phyloP scores from a whole-genome alignment of 2,329 filamentous ascomycete species.

The Aspergillus transmontanensis region DNA sequence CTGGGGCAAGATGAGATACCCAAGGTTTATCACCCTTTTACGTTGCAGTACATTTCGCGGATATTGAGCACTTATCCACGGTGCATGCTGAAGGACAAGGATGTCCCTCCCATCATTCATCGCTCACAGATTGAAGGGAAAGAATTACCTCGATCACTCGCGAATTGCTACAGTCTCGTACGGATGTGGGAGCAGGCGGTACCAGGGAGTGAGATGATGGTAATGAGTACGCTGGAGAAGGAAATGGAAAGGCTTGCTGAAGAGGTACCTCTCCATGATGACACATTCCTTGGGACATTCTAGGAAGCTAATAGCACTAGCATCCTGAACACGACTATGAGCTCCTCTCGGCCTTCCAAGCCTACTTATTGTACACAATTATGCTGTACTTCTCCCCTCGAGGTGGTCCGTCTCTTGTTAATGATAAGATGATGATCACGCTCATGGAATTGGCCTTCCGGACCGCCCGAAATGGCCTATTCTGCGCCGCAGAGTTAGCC shows the following conservation, averaged over 20 bases:
- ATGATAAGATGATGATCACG: conserved; percentile 51
- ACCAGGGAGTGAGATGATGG: conserved; percentile 29
- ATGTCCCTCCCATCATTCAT: conserved; percentile 31
- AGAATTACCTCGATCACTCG: conserved; percentile 19
- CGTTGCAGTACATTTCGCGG: conserved; percentile 27
- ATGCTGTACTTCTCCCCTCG: conserved; percentile 49
- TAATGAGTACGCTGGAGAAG: conserved; percentile 20
- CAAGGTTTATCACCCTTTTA: conserved; percentile 25
- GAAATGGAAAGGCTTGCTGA: conserved; percentile 28
- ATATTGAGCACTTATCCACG: conserved; percentile 29
- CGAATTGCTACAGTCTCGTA: conserved; percentile 31
- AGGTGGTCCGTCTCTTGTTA: conserved; percentile 29
- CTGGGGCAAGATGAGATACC: conserved; percentile 20
- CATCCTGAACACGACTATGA: conserved; percentile 23
- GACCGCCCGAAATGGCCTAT: conserved; percentile 44
- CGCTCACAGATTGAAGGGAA: conserved; percentile 16
- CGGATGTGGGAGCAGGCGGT: conserved; percentile 30
- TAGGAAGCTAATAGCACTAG: neutral
- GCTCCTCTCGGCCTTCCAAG: conserved; percentile 53
- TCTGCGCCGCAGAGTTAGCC: conserved; percentile 47
- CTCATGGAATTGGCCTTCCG: conserved; percentile 54
- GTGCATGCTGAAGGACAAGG: conserved; percentile 20
- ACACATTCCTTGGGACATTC: conserved; percentile 13
- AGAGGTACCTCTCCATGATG: conserved; percentile 16
- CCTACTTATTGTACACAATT: conserved; percentile 57